Base-by-base conservation (phyloP, 2,329 filamentous ascomycete species). In the Paecilomyces formosus region DNA sequence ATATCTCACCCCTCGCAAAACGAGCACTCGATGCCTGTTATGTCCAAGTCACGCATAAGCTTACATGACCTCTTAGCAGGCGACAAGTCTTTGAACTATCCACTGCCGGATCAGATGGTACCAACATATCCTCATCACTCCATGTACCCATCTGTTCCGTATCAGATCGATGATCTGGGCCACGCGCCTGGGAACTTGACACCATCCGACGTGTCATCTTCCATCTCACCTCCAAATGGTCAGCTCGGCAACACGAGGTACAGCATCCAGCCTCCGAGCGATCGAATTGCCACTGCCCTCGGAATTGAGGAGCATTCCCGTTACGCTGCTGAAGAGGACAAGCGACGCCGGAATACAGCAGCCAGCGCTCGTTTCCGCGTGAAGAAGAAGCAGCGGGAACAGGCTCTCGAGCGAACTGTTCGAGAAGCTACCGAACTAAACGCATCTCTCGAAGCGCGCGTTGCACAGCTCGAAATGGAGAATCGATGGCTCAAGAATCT, bases 321-420 rank as follows among this genome's bases (percentile, higher is more conserved):
- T 26, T 63, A 87, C 3, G 87, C 86, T n/a, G 90, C 91, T 21
- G 91, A 96, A 72, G 92, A 96, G 76, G 91, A 96, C 73, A 96
- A 96, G 81, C 88, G 91, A 58, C 86, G 90, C 61, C 87, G 91
- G 61, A 96, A 96, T 77, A 95, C 92, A 1, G 91, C 91, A 15
- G 91, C 91, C 55, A 92, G 88, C 64, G 91, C 91, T n/a, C 88
- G 91, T 33, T 96, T 96, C 82, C 88, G 91, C 59, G 86, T 95
- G 68, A 96, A 96, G 86, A 96, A 96, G 87, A 96, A 96, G 85
- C 89, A 93, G 78, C 88, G 91, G 51, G 91, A 96, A 79, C 88
- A 91, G 74, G 89, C 90, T 6, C 83, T 95, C 54, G 90, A 93
- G 74, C 85, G 85, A 71, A 88, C 85, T 3, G 87, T 90, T 67